phyloP scores from a whole-genome alignment of 2,329 filamentous ascomycete genomes.

The Davidsoniella eucalypti region DNA sequence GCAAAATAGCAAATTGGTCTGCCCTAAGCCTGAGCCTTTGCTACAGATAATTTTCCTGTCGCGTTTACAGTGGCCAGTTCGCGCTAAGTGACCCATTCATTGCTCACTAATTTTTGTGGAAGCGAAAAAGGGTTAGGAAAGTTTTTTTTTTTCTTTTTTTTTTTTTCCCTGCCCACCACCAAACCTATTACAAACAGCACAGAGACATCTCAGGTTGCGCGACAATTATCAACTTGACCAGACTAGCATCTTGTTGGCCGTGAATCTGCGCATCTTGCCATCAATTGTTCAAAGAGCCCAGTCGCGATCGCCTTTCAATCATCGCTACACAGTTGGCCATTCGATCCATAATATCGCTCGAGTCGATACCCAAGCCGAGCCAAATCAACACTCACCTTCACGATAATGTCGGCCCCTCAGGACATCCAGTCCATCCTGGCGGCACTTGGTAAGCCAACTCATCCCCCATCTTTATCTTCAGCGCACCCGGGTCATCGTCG shows the following conservation, averaged over 20 bases:
- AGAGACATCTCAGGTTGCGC: constrained; percentile 2
- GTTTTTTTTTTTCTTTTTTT: background rate
- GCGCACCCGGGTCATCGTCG: background rate
- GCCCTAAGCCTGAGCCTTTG: too few relatives aligned
- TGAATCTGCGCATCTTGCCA: background rate
- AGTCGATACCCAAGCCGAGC: background rate
- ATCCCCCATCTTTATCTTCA: background rate
- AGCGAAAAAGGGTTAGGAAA: background rate
- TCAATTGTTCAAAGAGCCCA: background rate
- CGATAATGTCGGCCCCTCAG: constrained; percentile 16
- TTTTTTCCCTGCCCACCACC: background rate
- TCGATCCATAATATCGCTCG: background rate
- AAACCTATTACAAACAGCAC: too few relatives aligned
- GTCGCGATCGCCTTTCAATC: background rate
- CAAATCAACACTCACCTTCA: background rate
- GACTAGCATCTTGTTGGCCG: background rate
- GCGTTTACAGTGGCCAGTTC: background rate
- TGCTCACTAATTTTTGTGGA: too few relatives aligned
- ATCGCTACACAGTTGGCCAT: background rate
- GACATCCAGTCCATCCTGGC: constrained; percentile 32
- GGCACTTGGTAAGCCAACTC: constrained; percentile 27
- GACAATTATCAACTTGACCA: background rate
- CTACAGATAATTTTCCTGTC: background rate
- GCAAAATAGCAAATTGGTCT: too few relatives aligned
- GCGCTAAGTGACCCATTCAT: too few relatives aligned